Conservation (phyloP, 176 grass and related monocot species). For the Cenchrus americanus region DNA sequence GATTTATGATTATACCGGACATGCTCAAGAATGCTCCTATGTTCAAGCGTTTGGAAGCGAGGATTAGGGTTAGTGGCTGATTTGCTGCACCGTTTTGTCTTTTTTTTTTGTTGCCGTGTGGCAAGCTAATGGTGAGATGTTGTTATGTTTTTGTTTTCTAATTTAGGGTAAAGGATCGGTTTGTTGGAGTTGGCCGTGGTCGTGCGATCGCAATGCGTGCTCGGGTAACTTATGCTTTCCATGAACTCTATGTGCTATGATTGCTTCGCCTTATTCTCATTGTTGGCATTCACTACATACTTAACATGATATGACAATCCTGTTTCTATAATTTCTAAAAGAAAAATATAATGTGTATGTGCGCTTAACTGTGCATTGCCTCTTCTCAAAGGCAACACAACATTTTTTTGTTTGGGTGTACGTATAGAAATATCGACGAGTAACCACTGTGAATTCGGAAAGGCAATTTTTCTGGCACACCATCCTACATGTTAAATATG, state of each 20-base stretch:
- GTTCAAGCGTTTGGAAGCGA: constrained; percentile 54
- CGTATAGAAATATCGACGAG: neutral
- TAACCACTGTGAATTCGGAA: neutral
- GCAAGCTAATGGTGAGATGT: neutral
- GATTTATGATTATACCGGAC: constrained; percentile 80
- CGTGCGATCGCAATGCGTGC: no score
- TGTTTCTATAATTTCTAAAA: no score
- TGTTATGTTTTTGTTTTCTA: neutral
- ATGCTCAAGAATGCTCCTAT: constrained; percentile 82
- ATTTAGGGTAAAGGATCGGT: no score
- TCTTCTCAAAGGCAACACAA: neutral
- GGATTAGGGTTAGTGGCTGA: constrained; percentile 38
- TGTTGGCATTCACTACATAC: no score
- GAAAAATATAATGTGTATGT: neutral
- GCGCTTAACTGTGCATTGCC: neutral
- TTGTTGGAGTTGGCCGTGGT: no score
- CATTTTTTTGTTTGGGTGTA: neutral
- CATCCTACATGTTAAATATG: neutral
- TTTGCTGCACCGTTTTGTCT: neutral
- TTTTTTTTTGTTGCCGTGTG: neutral
- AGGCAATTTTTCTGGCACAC: neutral
- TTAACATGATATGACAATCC: no score
- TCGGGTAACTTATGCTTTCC: no score
- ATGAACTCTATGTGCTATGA: no score
- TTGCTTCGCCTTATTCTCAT: no score